Conservation (phyloP, 192 early-diverging fungal species). For the Umbelopsis sp. region DNA sequence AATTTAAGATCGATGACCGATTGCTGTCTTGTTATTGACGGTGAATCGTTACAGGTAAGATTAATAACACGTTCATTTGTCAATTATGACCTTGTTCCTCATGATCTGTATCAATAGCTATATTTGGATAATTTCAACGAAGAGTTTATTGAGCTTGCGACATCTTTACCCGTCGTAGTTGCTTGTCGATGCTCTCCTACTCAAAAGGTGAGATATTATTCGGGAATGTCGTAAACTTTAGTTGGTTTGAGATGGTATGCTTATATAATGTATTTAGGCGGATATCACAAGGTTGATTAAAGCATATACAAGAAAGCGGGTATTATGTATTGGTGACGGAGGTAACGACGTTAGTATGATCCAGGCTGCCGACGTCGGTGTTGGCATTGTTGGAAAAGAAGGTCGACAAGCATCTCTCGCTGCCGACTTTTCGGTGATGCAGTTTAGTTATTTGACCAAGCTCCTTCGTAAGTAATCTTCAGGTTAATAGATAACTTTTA, state of each 20-base stretch:
- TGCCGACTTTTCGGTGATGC: constrained; percentile 89
- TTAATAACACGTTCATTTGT: background rate
- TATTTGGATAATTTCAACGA: constrained; percentile 72
- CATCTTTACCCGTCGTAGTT: constrained; percentile 82
- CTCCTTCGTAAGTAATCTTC: constrained; percentile 58
- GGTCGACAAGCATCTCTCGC: constrained; percentile 93
- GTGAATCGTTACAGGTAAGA: constrained; percentile 75
- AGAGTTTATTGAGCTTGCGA: constrained; percentile 80
- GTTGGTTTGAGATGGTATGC: too few relatives aligned
- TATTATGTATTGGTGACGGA: constrained; percentile 92
- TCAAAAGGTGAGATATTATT: constrained; percentile 68
- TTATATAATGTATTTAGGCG: constrained; percentile 45
- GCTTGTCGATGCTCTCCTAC: constrained; percentile 96
- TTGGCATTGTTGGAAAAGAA: constrained; percentile 96
- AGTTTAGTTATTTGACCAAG: constrained; percentile 86
- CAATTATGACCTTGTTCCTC: background rate
- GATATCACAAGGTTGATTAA: constrained; percentile 86
- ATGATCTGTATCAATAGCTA: constrained; percentile 38
- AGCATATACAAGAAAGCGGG: constrained; percentile 68
- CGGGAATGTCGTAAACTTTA: too few relatives aligned
- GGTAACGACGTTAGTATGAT: constrained; percentile 99
- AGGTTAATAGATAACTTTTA: background rate
- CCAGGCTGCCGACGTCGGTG: constrained; percentile 93
- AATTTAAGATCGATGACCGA: constrained; percentile 70
- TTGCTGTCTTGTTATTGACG: constrained; percentile 88